Evolutionary conservation across 2,329 filamentous ascomycete genomes (phyloP).

Genomic region (Tolypocladium sp.): DNA sequence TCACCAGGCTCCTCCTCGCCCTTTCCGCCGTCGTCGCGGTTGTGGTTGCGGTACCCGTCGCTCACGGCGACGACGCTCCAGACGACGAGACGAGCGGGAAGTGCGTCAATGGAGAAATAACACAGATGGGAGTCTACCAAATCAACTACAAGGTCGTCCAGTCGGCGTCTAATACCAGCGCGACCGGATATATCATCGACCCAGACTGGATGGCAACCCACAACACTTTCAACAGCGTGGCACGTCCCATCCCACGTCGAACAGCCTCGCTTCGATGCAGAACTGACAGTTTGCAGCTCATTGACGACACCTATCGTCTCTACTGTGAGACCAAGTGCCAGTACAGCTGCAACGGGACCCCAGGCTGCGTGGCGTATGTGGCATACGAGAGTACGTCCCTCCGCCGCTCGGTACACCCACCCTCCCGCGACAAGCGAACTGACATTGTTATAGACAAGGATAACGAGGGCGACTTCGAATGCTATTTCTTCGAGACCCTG

Average conservation of each 20-base stretch:
- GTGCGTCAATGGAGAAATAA: background rate
- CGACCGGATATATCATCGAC: constrained; percentile 1
- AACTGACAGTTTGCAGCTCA: too few species aligned
- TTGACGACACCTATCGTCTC: background rate
- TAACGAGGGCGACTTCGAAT: constrained; percentile 1
- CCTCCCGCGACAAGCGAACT: background rate
- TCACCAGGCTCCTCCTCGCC: too few species aligned
- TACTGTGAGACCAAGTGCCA: constrained; percentile 9
- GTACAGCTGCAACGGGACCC: constrained; percentile 6
- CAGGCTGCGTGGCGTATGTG: constrained; percentile 5
- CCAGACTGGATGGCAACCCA: constrained; percentile 3
- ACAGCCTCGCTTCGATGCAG: too few species aligned
- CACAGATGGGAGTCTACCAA: background rate
- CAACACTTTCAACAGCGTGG: background rate
- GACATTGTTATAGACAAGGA: background rate
- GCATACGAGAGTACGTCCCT: constrained; percentile 4
- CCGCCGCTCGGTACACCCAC: too few species aligned
- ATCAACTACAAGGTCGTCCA: constrained; percentile 4
- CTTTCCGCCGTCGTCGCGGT: too few species aligned
- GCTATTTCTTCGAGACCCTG: constrained; percentile 6
- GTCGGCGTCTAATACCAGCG: background rate
- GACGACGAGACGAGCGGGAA: background rate
- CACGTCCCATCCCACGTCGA: background rate
- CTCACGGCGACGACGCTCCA: too few species aligned
- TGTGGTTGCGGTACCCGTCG: too few species aligned